Base-by-base conservation (phyloP, 2,329 filamentous ascomycete genomes). In the Ciborinia camelliae region DNA sequence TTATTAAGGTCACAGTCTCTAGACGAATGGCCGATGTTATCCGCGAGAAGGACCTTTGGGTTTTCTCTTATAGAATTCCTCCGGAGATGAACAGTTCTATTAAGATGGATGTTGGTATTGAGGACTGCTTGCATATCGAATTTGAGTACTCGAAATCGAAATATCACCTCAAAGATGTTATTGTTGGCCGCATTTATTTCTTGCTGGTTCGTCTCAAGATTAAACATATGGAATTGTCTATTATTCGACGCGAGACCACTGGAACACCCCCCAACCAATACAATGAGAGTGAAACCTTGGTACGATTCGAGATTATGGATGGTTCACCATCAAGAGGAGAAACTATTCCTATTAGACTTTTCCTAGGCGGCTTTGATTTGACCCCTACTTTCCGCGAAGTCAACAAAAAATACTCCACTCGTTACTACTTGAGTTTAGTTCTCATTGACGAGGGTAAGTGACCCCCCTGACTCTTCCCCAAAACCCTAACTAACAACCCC, bases 81-180 rank as follows among this genome's bases (percentile, higher is more conserved):
- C 95, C 95, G 23, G 95, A 99, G 85, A 96, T 92, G 79, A 99
- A 98, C 82, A 93, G 88, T 79, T 92, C 91, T 71, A 99, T 99
- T 83, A 99, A 99, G 85, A 99, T 99, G 95, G 95, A 99, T 76
- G 95, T 99, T 66, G 95, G 95, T 65, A 99, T 99, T 75, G 95
- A 99, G 80, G 96, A 99, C 81, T 99, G 95, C 77, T 82, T 99
- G 72, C 95, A 99, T 80, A 99, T 99, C 71, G 95, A 99, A 79
- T 99, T 99, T 73, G 95, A 99, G 79, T 99, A 99, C 81, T 96
- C 91, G 79, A 99, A 99, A 83, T 95, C 89, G 77, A 98, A 98
- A 80, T 99, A 99, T 79, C 95, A 99, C 75, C 86, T 99, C 66
- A 99, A 99, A 80, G 95, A 99, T 77, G 95, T 99, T 69, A 99